These are phyloP conservation scores for Agrocybe pediades DNA, from an alignment of 768 basidiomycete species.

Conservation along the genomic window DNA sequence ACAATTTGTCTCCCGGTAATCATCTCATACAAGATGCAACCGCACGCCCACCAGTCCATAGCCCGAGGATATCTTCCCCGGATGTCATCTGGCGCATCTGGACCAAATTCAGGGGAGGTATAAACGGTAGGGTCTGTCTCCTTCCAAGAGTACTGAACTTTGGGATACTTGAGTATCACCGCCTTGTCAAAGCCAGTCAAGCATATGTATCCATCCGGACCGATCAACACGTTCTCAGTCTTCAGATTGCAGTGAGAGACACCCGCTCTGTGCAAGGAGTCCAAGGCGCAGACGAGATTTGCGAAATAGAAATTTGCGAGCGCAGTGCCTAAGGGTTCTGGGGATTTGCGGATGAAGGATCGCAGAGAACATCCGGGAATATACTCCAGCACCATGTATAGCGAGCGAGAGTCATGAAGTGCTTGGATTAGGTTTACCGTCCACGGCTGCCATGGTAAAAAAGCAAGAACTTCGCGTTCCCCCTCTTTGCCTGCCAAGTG, in stretches of 20 bases:
- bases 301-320: conserved; percentile 52
- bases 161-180: conserved; percentile 26
- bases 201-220: conserved; percentile 54
- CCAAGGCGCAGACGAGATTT: conserved; percentile 52
- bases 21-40: conserved; percentile 56
- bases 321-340: conserved; percentile 30
- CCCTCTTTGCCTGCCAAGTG: conserved; percentile 31
- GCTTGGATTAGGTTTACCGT: conserved; percentile 44
- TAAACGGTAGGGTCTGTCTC: conserved; percentile 49
- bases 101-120: conserved; percentile 47
- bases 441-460: conserved; percentile 57
- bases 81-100: background rate
- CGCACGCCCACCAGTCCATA: conserved; percentile 60
- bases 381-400: conserved; percentile 55
- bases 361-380: conserved; percentile 46
- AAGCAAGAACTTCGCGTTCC: conserved; percentile 43
- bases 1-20: conserved; percentile 35
- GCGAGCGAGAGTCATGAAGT: conserved; percentile 46
- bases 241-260: conserved; percentile 60
- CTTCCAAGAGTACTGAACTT: conserved; percentile 28
- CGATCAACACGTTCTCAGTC: conserved; percentile 59
- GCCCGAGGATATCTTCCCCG: conserved; percentile 12
- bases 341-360: conserved; percentile 29
- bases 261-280: conserved; percentile 44
- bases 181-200: conserved; percentile 54